phyloP scores from a whole-genome alignment of 139 green algal genomes.

The Medakamo hakoo region DNA sequence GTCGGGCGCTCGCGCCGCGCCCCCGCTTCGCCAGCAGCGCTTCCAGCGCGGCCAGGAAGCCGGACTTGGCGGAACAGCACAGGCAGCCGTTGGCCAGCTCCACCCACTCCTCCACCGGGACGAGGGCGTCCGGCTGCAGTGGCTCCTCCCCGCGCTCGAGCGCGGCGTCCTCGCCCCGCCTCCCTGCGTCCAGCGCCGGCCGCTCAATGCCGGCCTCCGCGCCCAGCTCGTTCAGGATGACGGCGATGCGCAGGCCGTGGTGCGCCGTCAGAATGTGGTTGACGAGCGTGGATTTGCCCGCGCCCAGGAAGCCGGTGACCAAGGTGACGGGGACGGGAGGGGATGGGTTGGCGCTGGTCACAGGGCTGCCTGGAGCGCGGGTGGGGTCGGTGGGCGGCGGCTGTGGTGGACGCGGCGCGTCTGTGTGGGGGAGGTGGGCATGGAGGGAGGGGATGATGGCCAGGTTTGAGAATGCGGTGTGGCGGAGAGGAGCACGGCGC shows the following conservation, averaged over 20 bases:
- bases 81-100: constrained; percentile 96
- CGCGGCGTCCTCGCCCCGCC: constrained; percentile 13
- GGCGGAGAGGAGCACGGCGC: no score
- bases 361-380: no score
- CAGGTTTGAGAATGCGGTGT: no score
- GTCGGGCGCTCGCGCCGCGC: background rate
- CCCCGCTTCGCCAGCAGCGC: constrained; percentile 24
- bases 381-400: no score
- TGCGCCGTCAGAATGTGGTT: constrained; percentile 71
- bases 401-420: no score
- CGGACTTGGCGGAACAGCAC: constrained; percentile 87
- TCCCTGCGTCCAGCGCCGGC: background rate
- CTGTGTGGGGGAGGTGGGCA: no score
- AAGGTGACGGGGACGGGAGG: constrained; percentile 40
- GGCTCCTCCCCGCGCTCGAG: background rate
- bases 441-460: no score
- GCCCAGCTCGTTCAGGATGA: constrained; percentile 55
- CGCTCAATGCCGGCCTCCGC: background rate
- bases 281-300: constrained; percentile 75
- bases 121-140: background rate
- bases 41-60: constrained; percentile 66
- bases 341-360: no score
- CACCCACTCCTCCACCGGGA: constrained; percentile 63
- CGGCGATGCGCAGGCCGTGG: constrained; percentile 64
- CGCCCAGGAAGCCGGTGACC: constrained; percentile 36